Base-by-base conservation (phyloP, 306 rosid species). In the Glycine latifolia region DNA sequence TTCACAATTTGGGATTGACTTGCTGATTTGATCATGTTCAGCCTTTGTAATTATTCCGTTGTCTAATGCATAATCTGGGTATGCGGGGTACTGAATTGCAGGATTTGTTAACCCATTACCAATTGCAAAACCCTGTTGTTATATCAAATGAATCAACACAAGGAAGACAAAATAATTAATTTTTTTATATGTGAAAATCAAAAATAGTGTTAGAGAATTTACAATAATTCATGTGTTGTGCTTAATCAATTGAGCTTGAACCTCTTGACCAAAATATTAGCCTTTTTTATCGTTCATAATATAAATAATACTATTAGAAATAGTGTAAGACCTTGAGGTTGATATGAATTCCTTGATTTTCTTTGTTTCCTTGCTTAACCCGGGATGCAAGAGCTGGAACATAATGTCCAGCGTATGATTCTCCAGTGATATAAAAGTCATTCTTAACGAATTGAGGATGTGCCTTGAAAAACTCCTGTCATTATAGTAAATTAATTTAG, bases 381-480 rank as follows among this genome's bases (percentile, higher is more conserved):
- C 95, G 79, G 16, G 94, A 73, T 55, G 97, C 99, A 67, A 95
- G 76, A 41, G 99, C 99, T 1, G 97, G 99, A 87, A 93, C 79
- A 83, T 95, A 95, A 82, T 95, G 99, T 50, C 99, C 97, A 1
- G 97, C 99, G 0, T 95, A 95, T 20, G 99, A 95, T 84, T 95
- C 99, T 78, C 99, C 99, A 9, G 99, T 89, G 9, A 95, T 93
- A 70, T 86, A 95, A 50, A 95, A 95, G n/a, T 93, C 97, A 81
- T 95, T 95, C 49, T 87, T 89, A 49, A 83, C 88, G 49, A 82
- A 88, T 46, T 91, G 85, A 67, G 90, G 87, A 70, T 95, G 97
- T 43, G 89, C 84, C 35, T 81, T 67, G 74, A 93, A 93, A 87
- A 95, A 91, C 31, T 85, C 97, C 97, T 92, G 88, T 14, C 43